Percentiles rank a stretch among this genome's conserved stretches.
phyloP scores from a whole-genome alignment of 176 grass and related monocot species.

The sorghum (Sorghum bicolor) region DNA sequence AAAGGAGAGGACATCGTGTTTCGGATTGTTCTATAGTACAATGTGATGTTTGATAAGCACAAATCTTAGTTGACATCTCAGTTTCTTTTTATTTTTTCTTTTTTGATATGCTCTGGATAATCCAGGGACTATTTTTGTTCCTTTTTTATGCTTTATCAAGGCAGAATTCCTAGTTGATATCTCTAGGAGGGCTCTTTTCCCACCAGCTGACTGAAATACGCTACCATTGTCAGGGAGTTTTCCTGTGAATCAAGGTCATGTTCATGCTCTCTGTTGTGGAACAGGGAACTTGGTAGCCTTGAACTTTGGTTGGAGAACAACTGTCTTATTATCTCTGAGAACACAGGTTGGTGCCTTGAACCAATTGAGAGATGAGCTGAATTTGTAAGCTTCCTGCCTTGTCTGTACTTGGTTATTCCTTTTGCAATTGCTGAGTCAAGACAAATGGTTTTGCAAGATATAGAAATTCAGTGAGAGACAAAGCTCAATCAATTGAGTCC shows the following conservation, averaged over 20 bases:
- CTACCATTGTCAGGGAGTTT: too few species aligned
- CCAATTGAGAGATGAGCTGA: too few species aligned
- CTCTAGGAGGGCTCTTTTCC: background rate
- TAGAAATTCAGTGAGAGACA: background rate
- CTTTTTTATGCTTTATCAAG: background rate
- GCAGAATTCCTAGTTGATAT: background rate
- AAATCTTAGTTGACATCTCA: background rate
- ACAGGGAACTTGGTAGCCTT: too few species aligned
- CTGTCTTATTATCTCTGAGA: too few species aligned
- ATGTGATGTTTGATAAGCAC: background rate
- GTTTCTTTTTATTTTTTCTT: too few species aligned
- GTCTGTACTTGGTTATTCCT: too few species aligned
- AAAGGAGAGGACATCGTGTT: background rate
- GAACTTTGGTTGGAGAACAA: too few species aligned
- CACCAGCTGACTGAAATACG: too few species aligned
- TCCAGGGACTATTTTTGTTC: background rate
- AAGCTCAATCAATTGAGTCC: background rate
- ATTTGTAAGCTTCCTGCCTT: too few species aligned
- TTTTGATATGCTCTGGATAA: background rate
- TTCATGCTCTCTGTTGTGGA: too few species aligned
- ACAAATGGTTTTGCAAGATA: background rate
- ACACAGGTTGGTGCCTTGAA: too few species aligned
- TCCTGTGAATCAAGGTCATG: too few species aligned
- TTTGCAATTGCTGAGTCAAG: background rate
- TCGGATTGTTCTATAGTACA: background rate